Conservation (phyloP, 768 basidiomycete species). For the Fomitopsis serialis region DNA sequence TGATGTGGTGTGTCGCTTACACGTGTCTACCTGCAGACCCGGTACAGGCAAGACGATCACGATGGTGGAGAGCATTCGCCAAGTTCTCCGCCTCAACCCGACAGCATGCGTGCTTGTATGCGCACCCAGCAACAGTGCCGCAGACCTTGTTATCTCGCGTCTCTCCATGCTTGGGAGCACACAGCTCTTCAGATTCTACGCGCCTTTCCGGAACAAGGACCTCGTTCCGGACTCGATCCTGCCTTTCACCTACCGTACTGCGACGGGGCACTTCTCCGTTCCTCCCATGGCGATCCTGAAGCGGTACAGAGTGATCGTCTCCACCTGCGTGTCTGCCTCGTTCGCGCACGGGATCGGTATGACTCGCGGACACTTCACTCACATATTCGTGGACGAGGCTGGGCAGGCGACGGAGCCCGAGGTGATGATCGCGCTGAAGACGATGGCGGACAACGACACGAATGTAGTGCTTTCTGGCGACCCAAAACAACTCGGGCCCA, state of each 20-base stretch:
- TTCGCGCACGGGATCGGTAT: constrained; percentile 44
- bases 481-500: constrained; percentile 32
- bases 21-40: constrained; percentile 19
- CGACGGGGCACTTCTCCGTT: constrained; percentile 36
- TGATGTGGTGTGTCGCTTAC: background rate
- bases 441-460: constrained; percentile 26
- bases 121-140: constrained; percentile 32
- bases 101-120: constrained; percentile 26
- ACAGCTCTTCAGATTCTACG: constrained; percentile 49
- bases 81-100: constrained; percentile 21
- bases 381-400: constrained; percentile 63
- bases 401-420: constrained; percentile 61
- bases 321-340: constrained; percentile 52
- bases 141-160: constrained; percentile 28
- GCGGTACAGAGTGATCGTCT: constrained; percentile 48
- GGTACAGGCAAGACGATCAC: constrained; percentile 37
- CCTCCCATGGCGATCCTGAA: constrained; percentile 35
- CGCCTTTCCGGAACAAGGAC: constrained; percentile 35
- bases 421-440: constrained; percentile 38
- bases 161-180: constrained; percentile 17
- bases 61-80: constrained; percentile 31
- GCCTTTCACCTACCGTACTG: constrained; percentile 34
- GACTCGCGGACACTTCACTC: constrained; percentile 47
- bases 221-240: constrained; percentile 32
- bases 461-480: constrained; percentile 35